Percentiles rank a stretch among this genome's conserved stretches.
phyloP scores from a whole-genome alignment of 2,329 filamentous ascomycete genomes.

The Harringtonia lauricola region DNA sequence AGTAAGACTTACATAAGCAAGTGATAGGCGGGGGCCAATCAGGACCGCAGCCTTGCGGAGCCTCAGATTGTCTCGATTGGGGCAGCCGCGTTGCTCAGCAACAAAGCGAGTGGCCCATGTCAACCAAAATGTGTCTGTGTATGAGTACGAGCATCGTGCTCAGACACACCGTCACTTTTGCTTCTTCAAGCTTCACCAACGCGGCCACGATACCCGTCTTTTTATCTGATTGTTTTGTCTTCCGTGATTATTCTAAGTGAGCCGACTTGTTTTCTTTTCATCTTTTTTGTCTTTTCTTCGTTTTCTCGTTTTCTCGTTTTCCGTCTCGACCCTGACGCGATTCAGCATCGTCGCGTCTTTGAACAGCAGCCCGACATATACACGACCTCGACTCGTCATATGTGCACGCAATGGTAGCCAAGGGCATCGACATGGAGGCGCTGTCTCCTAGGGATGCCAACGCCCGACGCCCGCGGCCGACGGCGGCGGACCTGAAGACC shows the following conservation, averaged over 20 bases:
- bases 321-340: too few relatives aligned
- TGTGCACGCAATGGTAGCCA: slow-evolving; percentile 27
- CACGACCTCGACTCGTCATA: too few relatives aligned
- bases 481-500: slow-evolving; percentile 36
- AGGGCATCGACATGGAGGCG: slow-evolving; percentile 49
- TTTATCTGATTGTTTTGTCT: not conserved
- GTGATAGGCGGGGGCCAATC: too few relatives aligned
- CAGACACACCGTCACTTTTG: not conserved
- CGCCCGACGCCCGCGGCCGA: slow-evolving; percentile 38
- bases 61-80: too few relatives aligned
- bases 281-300: slow-evolving; percentile 2
- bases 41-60: not conserved
- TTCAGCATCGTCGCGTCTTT: too few relatives aligned
- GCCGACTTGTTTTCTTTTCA: not conserved
- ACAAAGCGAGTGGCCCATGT: slow-evolving; percentile 2
- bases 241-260: not conserved
- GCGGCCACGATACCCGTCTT: not conserved
- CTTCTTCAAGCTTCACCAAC: not conserved
- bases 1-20: too few relatives aligned
- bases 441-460: slow-evolving; percentile 56
- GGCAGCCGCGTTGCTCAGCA: slow-evolving; percentile 5
- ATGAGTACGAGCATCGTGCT: not conserved
- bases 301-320: not conserved
- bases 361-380: not conserved
- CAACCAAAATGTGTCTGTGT: not conserved